These are phyloP conservation scores for barrel medic (Medicago truncatula) DNA, from an alignment of 306 rosid species.

Conservation along the genomic window MtrunA17r5.0-ANR NC_053042.1:7280501-7281000, in stretches of 20 bases:
- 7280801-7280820: conserved; percentile 80
- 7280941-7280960: neutral
- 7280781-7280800: conserved; percentile 74
- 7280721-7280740: conserved; percentile 19
- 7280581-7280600: conserved; percentile 88
- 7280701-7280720: conserved; percentile 22
- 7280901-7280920: conserved; percentile 22
- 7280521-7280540: conserved; percentile 78
- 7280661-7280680: conserved; percentile 76
- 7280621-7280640: conserved; percentile 82
- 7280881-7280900: conserved; percentile 72
- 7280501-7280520: conserved; percentile 89
- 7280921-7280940: conserved; percentile 23
- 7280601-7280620: conserved; percentile 92
- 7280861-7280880: conserved; percentile 94
- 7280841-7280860: conserved; percentile 93
- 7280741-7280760: conserved; percentile 32
- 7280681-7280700: conserved; percentile 30
- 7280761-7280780: conserved; percentile 14
- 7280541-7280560: conserved; percentile 77
- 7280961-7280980: neutral
- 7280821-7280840: conserved; percentile 93
- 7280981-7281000: conserved; percentile 1
- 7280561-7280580: conserved; percentile 92
- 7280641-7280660: conserved; percentile 74